phyloP scores from a whole-genome alignment of 805 yeast genomes.

The Hemisphaericaspora nanyangensis region DNA sequence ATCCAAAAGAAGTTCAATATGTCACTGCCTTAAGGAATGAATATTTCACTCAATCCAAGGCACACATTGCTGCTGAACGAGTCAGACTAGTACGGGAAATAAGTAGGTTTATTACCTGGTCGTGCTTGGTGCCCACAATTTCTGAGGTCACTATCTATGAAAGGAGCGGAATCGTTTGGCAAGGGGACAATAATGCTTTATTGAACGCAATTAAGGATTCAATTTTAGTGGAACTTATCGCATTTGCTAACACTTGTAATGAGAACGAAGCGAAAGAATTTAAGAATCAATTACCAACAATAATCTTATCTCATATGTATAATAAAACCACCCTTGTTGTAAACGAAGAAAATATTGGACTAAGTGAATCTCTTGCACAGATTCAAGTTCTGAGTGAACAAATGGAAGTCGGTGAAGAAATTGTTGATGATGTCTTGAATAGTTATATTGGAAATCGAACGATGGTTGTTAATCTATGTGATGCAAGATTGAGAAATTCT shows the following conservation, averaged over 20 bases:
- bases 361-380: neutral
- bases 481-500: constrained; percentile 11
- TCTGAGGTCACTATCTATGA: constrained; percentile 20
- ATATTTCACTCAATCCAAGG: constrained; percentile 33
- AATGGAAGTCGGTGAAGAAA: neutral
- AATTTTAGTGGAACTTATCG: constrained; percentile 15
- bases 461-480: constrained; percentile 16
- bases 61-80: constrained; percentile 41
- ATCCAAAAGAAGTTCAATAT: constrained; percentile 26
- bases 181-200: constrained; percentile 3
- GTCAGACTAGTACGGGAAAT: constrained; percentile 35
- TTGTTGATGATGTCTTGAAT: constrained; percentile 5
- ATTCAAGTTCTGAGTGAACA: neutral
- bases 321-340: constrained; percentile 3
- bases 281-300: constrained; percentile 12
- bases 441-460: constrained; percentile 8
- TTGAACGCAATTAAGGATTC: constrained; percentile 14
- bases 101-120: constrained; percentile 29
- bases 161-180: constrained; percentile 19
- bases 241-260: constrained; percentile 13
- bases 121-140: constrained; percentile 18
- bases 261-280: constrained; percentile 9
- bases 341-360: constrained; percentile 3
- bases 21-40: constrained; percentile 32
- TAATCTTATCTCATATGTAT: constrained; percentile 12